A percentile compares a stretch with the other conserved stretches of the same genome.
These are phyloP conservation scores for Camellia japonica DNA, from an alignment of 148 eudicot genomes.

Conservation along the genomic window DNA sequence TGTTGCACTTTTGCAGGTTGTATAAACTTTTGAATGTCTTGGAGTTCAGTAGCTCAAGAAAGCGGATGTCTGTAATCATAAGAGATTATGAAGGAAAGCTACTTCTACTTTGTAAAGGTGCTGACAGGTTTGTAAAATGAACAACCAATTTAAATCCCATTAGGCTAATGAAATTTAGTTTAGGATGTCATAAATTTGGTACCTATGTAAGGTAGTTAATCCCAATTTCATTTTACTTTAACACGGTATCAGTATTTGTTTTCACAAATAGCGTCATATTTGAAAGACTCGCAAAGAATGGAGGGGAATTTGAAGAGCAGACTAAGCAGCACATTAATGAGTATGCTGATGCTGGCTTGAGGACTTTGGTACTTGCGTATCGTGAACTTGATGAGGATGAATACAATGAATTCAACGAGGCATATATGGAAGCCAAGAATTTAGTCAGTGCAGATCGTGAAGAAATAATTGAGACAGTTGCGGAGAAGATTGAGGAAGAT, in stretches of 20 bases:
- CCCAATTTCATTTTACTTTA: not conserved
- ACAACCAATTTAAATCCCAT: not conserved
- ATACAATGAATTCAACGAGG: conserved; percentile 37
- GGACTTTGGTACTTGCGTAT: conserved; percentile 64
- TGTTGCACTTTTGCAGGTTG: conserved; percentile 25
- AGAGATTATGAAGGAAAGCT: conserved; percentile 46
- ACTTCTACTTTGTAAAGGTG: conserved; percentile 61
- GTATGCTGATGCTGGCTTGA: conserved; percentile 65
- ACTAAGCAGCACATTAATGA: conserved; percentile 53
- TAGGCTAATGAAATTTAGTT: not conserved
- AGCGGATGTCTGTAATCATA: conserved; percentile 67
- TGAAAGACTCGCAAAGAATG: conserved; percentile 50
- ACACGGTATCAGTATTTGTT: not conserved
- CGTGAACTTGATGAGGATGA: conserved; percentile 49
- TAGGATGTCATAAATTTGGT: not conserved
- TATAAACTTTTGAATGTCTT: conserved; percentile 45
- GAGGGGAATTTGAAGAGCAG: conserved; percentile 42
- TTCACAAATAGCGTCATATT: conserved; percentile 50
- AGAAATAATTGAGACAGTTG: conserved; percentile 44
- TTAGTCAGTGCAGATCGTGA: conserved; percentile 48
- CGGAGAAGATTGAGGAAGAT: conserved; percentile 50
- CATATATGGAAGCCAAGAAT: conserved; percentile 44
- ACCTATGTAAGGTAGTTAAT: no score
- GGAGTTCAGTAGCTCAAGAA: conserved; percentile 70
- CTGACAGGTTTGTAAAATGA: conserved; percentile 54